These are phyloP conservation scores for Trichosporon sp. DNA, from an alignment of 1,284 basidiomycete species.

Conservation along the genomic window DNA sequence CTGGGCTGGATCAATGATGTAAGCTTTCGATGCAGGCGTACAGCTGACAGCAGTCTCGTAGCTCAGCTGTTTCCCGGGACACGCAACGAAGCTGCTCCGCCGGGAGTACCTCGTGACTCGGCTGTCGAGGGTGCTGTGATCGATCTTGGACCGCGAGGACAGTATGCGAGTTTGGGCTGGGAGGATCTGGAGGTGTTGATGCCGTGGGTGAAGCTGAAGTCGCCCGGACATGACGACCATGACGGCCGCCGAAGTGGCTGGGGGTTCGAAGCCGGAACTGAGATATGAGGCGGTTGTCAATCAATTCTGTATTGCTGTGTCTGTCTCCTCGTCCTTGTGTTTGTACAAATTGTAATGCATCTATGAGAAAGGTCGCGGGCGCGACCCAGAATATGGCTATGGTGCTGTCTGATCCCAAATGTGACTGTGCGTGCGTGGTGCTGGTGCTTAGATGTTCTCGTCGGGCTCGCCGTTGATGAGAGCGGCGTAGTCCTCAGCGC, in stretches of 20 bases:
- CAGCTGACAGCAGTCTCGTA: conserved; percentile 30
- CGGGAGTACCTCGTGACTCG: conserved; percentile 18
- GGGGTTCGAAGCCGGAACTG: conserved; percentile 28
- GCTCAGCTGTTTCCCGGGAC: conserved; percentile 39
- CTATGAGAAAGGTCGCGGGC: not conserved
- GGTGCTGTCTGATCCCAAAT: not conserved
- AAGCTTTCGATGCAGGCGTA: conserved; percentile 7
- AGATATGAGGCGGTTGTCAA: not conserved
- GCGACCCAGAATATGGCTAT: not conserved
- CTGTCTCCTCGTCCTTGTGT: not conserved
- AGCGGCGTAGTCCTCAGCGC: conserved; percentile 90
- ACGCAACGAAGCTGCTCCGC: conserved; percentile 23
- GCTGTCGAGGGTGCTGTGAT: conserved; percentile 31
- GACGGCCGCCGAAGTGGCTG: conserved; percentile 31
- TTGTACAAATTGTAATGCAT: conserved; percentile 7
- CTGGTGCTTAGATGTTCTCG: conserved; percentile 49
- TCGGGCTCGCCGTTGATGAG: conserved; percentile 79
- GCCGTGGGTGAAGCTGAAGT: conserved; percentile 40
- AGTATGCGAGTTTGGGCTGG: conserved; percentile 44
- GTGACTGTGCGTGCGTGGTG: conserved; percentile 30
- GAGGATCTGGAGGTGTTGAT: conserved; percentile 41
- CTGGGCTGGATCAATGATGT: conserved; percentile 50
- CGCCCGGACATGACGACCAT: conserved; percentile 28
- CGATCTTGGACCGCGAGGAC: conserved; percentile 42
- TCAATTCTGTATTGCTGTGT: not conserved